phyloP scores from a whole-genome alignment of 177 flowering plant species.

The Tripterygium wilfordii region DNA sequence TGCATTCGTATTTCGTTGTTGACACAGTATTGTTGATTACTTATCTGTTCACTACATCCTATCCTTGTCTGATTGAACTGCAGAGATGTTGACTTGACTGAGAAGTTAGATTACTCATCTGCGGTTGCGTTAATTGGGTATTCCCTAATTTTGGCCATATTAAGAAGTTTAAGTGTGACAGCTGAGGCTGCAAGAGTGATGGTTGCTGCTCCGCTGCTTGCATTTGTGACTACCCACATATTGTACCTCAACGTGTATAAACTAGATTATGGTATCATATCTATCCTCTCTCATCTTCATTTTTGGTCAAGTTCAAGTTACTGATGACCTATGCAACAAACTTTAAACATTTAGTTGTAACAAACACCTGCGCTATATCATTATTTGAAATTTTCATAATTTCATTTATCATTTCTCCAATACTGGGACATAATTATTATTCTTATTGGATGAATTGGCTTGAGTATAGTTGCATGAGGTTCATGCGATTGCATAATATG shows the following conservation, averaged over 20 bases:
- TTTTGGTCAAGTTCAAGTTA: background rate
- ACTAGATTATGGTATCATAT: slow-evolving; percentile 35
- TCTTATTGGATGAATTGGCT: too few species aligned
- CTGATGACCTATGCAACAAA: background rate
- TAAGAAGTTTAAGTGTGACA: slow-evolving; percentile 33
- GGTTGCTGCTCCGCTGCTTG: slow-evolving; percentile 43
- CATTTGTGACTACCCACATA: slow-evolving; percentile 43
- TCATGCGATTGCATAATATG: too few species aligned
- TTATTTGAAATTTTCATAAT: too few species aligned
- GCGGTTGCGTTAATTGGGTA: slow-evolving; percentile 40
- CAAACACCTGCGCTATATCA: too few species aligned
- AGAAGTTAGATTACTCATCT: slow-evolving; percentile 39
- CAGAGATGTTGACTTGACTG: slow-evolving; percentile 47
- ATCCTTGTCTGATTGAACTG: slow-evolving; percentile 7
- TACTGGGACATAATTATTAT: too few species aligned
- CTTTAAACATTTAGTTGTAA: background rate
- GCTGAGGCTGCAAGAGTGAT: slow-evolving; percentile 42
- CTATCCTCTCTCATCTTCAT: background rate
- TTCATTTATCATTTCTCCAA: too few species aligned
- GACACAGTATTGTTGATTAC: background rate
- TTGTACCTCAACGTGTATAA: slow-evolving; percentile 33
- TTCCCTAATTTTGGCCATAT: slow-evolving; percentile 31
- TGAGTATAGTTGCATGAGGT: too few species aligned
- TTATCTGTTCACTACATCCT: background rate
- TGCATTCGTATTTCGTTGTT: background rate